Base-by-base conservation (phyloP, 179 eudicot species). In the Silene coronaria region DNA sequence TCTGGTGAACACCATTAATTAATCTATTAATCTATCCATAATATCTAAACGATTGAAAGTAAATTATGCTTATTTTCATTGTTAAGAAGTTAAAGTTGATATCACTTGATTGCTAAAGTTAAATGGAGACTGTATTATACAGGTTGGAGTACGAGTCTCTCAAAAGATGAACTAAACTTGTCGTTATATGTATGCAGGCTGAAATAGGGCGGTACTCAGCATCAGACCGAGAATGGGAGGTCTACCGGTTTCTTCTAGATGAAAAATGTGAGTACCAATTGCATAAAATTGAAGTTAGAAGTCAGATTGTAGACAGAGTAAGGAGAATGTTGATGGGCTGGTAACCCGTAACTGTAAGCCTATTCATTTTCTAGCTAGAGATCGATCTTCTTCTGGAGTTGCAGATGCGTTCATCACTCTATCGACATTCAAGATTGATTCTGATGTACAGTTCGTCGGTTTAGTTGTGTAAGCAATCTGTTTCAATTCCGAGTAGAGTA, bases 191-290 rank as follows among this genome's bases (percentile, higher is more conserved):
- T 4, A 67, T 81, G 66, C 83, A 92, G 97, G 97, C 97, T 48
- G 92, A 92, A 73, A 91, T 92, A 71, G 97, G 97, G 73, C 87
- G 97, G 78, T 84, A 89, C 81, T 84, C 89, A 55, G 83, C 86
- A 23, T 82, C 88, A 16, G 91, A 88, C 59, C 90, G 90, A 12
- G 92, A 91, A 84, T 92, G 97, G 97, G 97, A 92, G 79, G 91
- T 92, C 16, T 92, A 89, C 80, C 83, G 92, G 79, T 89, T 92
- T 77, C 92, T 92, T 77, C 77, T 91, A 69, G 96, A 91, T n/a
- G 97, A 91, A 77, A 86, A 84, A 59, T 87, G 97, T 74, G 83
- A 66, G 72, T 83, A 81, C 21, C 84, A 84, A 60, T 58, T 92
- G 77, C 75, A 82, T 65, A 84, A 80, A 74, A 63, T 73, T 69